phyloP scores from a whole-genome alignment of 2,329 filamentous ascomycete genomes.

The Akanthomyces muscarius region DNA sequence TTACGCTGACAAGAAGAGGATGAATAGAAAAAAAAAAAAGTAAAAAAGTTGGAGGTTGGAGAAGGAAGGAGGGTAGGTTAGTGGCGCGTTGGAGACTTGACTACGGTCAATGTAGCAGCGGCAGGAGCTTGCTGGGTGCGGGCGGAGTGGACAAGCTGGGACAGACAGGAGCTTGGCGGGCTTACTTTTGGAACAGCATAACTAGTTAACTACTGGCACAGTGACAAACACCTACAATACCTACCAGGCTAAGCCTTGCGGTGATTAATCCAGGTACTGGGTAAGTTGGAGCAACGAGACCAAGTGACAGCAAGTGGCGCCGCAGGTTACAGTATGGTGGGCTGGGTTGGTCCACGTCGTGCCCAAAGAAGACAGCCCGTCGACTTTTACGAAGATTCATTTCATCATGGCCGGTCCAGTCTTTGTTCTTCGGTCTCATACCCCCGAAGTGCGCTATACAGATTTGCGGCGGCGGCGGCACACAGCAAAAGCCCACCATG shows the following conservation, averaged over 20 bases:
- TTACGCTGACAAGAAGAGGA: constrained; percentile 18
- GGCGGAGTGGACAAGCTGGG: constrained; percentile 16
- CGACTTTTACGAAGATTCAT: not conserved
- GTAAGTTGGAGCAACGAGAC: not conserved
- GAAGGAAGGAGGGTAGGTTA: not conserved
- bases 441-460: not conserved
- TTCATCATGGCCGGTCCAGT: not conserved
- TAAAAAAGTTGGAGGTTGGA: constrained; percentile 13
- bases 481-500: not conserved
- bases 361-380: not conserved
- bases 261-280: not conserved
- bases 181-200: not conserved
- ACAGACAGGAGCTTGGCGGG: not conserved
- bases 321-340: not conserved
- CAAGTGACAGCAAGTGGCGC: no score
- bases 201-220: not conserved
- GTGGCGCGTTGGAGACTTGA: constrained; percentile 2
- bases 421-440: not conserved
- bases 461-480: not conserved
- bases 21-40: constrained; percentile 14
- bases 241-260: not conserved
- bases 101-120: constrained; percentile 9
- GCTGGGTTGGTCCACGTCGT: not conserved
- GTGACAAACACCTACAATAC: no score
- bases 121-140: not conserved